These are phyloP conservation scores for Citeromyces nyonsensis DNA, from an alignment of 805 yeast species.

Conservation along the genomic window DNA sequence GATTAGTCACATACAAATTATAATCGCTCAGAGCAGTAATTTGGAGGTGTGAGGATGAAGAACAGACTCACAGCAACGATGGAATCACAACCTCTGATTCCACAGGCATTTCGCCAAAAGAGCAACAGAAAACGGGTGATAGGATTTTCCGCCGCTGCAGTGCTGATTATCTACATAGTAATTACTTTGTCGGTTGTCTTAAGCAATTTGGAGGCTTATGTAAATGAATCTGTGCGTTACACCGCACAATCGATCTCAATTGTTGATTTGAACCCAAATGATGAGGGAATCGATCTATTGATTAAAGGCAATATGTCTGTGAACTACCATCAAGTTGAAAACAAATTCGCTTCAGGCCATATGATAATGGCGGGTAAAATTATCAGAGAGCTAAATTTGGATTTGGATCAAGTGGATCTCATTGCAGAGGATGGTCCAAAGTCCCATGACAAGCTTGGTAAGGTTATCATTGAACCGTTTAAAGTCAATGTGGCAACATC, in stretches of 20 bases:
- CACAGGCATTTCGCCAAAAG: too few relatives aligned
- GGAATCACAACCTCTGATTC: too few relatives aligned
- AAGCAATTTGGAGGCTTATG: conserved; percentile 12
- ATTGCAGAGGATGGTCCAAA: conserved; percentile 9
- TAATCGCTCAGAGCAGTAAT: too few relatives aligned
- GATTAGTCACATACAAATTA: too few relatives aligned
- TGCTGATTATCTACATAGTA: too few relatives aligned
- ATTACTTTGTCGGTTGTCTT: too few relatives aligned
- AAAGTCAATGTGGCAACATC: conserved; percentile 14
- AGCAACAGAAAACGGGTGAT: too few relatives aligned
- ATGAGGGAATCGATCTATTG: conserved; percentile 15
- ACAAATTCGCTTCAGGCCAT: conserved; percentile 6
- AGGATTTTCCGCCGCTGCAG: conserved; percentile 5
- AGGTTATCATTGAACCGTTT: conserved; percentile 16
- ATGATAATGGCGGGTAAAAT: conserved; percentile 18
- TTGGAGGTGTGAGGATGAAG: too few relatives aligned
- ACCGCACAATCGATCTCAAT: conserved; percentile 15
- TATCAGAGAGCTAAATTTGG: conserved; percentile 11
- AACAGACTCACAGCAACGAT: too few relatives aligned
- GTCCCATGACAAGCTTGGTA: conserved; percentile 13
- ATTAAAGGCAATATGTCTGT: conserved; percentile 15
- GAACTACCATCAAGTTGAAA: conserved; percentile 15
- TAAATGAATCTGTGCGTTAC: conserved; percentile 15
- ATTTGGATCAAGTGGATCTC: conserved; percentile 15
- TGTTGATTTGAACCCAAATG: conserved; percentile 11